Base-by-base conservation (phyloP, 1,139 yeast genomes). In the Tardiomyces depauwii region DNA sequence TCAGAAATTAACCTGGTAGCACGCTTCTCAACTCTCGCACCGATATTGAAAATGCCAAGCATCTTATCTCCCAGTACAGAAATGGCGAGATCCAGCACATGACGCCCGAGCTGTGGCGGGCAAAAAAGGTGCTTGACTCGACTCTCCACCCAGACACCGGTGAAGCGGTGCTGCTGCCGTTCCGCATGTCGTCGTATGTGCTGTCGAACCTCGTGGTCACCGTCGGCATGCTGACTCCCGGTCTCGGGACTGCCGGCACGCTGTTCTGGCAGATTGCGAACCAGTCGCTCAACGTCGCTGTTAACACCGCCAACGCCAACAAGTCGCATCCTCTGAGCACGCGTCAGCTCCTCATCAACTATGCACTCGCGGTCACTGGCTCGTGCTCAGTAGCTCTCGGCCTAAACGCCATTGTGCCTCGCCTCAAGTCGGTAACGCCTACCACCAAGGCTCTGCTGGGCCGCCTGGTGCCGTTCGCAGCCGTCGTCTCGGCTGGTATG, bases 201-300 rank as follows among this genome's bases (percentile, higher is more conserved):
- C 71, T 91, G 49, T 86, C 96, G 13, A 91, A 91, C 65, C 70
- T 91, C 65, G 91, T 91, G 23, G 97, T 91, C 44, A 91, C 98
- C 12, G 89, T 86, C 2, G 98, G 98, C 55, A 91, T 91, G 98
- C 75, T 91, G 58, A 89, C 96, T 1, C 98, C 98, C 6, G 85
- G 85, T 51, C 65, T 91, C 60, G 94, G 95, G 13, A 81, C 91
- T 11, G 79, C 76, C 0, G 98, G 98, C 25, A 89, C 97, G 0
- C 64, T 88, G 28, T 88, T 91, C 66, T 91, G 98, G 98, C 98
- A 91, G 67, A 79, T 91, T 62, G 95, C 96, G 27, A 91, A 91
- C 67, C 99, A 91, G 68, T 84, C 95, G 33, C 74, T 91, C 54
- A 91, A 91, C 59, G 98, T 91, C 46, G 98, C 98, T 5, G 88